Evolutionary conservation across 331 rosid species (phyloP), one percentile per base, ranked within the genome.

Genomic region (Acacia concinna): DNA sequence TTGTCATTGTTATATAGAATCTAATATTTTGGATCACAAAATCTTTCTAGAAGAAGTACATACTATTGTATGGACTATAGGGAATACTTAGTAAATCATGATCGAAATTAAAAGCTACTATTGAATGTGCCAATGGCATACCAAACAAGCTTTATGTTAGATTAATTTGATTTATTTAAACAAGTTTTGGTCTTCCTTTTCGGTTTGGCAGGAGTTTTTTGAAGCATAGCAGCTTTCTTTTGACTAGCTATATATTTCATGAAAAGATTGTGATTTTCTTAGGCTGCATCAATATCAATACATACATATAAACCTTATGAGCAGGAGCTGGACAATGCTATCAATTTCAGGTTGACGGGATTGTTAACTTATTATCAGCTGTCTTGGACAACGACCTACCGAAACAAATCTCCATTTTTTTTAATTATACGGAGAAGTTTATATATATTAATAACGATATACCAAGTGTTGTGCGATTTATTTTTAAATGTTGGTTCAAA

Each of bases 161-260:
- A 5, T 37, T 1, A 10, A 15, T 46, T 41, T 41, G 46, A 44
- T 46, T 28, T 85, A 73, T 77, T 56, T 81, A 51, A 62, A 49
- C 68, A 74, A 84, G 77, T 35, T 1, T 35, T 73, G n/a, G 15
- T 15, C n/a, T 46, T 14, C n/a, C n/a, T 47, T 47, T 2, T 40
- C 35, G 60, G 49, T 73, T 46, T 40, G 30, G 67, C 9, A 57
- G 67, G 8, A 57, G 81, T 66, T 76, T 70, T 66, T 68, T 47
- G 77, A 87, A 40, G 74, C 46, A 71, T 35, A 64, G 81, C 70
- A 62, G 18, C 20, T 46, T 13, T 2, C 52, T 46, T 20, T 1
- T 57, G 62, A 84, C 56, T 76, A 60, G 41, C 10, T 37, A 37
- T n/a, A n/a, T n/a, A n/a, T 80, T 66, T 28, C 54, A 38, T 63